Evolutionary conservation across 2,329 filamentous ascomycete genomes (phyloP).

Genomic region (Aspergillus pseudoglaucus): DNA sequence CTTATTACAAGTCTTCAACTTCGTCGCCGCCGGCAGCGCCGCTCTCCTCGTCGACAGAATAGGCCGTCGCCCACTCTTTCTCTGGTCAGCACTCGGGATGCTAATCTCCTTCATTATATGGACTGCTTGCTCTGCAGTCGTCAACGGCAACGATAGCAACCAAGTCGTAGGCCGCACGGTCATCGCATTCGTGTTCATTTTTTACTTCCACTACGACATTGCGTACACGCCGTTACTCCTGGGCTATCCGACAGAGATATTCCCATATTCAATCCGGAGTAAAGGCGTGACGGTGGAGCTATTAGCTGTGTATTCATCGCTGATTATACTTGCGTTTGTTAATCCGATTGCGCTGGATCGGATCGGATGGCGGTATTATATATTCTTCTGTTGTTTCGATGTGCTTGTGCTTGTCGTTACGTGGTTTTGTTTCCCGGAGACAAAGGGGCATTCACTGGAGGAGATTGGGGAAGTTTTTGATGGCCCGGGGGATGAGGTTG

Average conservation of each 20-base stretch:
- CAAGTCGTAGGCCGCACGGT: constrained; percentile 26
- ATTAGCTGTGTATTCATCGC: constrained; percentile 17
- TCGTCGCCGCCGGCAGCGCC: constrained; percentile 11
- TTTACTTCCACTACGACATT: constrained; percentile 55
- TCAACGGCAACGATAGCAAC: constrained; percentile 13
- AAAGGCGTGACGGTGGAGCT: constrained; percentile 21
- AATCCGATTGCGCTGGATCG: constrained; percentile 30
- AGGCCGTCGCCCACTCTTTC: constrained; percentile 17
- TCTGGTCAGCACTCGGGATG: constrained; percentile 19
- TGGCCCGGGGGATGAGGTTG: constrained; percentile 8
- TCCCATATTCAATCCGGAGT: constrained; percentile 51
- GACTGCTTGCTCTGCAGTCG: constrained; percentile 16
- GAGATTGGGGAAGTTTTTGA: constrained; percentile 24
- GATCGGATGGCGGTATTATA: constrained; percentile 30
- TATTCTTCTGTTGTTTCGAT: constrained; percentile 27
- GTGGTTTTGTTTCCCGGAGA: constrained; percentile 24
- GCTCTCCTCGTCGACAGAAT: constrained; percentile 17
- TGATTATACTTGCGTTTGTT: constrained; percentile 21
- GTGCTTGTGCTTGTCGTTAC: constrained; percentile 15
- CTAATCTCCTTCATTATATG: constrained; percentile 17
- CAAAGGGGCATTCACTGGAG: constrained; percentile 23
- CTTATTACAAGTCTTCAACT: constrained; percentile 20
- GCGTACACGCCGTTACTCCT: constrained; percentile 54
- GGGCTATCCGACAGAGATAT: constrained; percentile 51
- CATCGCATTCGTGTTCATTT: constrained; percentile 55